Conservation (phyloP, 2,329 filamentous ascomycete species). For the Pyricularia grisea region DNA sequence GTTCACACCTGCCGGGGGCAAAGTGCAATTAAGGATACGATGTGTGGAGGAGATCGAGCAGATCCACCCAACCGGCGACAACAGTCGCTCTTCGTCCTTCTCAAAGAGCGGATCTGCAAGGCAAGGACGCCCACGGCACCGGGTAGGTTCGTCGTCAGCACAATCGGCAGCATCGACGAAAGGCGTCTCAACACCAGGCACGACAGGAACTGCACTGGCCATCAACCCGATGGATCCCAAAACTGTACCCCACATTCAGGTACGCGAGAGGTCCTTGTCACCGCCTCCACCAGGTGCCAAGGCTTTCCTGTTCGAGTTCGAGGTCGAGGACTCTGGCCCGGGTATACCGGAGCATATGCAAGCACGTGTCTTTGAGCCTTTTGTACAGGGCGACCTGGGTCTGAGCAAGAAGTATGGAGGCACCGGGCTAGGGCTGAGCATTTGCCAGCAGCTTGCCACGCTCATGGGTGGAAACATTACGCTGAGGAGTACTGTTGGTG, state of each 20-base stretch:
- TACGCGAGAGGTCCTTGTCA: conserved; percentile 47
- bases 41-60: conserved; percentile 53
- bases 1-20: conserved; percentile 72
- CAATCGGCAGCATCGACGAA: conserved; percentile 40
- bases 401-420: conserved; percentile 86
- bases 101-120: conserved; percentile 34
- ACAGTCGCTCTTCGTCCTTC: conserved; percentile 43
- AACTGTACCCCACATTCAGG: conserved; percentile 31
- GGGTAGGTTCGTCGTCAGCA: conserved; percentile 38
- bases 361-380: conserved; percentile 82
- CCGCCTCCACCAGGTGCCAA: conserved; percentile 53
- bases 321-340: conserved; percentile 80
- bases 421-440: conserved; percentile 79
- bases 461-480: conserved; percentile 74
- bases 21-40: conserved; percentile 65
- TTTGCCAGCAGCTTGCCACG: conserved; percentile 75
- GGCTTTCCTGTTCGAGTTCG: conserved; percentile 73
- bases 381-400: conserved; percentile 85
- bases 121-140: conserved; percentile 30
- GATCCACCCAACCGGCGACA: conserved; percentile 20
- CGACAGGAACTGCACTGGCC: conserved; percentile 42
- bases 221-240: conserved; percentile 56
- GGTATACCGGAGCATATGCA: conserved; percentile 74
- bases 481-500: conserved; percentile 60
- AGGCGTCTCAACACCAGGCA: conserved; percentile 12